phyloP scores from a whole-genome alignment of 192 early-diverging fungal genomes.

The Coemansia sp. region DNA sequence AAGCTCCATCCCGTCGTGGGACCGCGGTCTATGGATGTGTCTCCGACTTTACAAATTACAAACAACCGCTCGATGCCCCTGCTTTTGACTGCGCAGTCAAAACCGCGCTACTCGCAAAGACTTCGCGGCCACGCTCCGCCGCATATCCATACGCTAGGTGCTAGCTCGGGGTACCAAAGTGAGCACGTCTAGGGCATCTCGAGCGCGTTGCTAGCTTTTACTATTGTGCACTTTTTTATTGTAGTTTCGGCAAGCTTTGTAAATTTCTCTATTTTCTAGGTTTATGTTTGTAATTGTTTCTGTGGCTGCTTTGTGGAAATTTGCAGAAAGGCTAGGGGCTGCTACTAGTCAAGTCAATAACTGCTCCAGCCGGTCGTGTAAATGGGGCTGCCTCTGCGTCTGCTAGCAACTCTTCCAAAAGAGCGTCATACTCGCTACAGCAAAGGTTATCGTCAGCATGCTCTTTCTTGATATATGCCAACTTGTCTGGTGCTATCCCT shows the following conservation, averaged over 20 bases:
- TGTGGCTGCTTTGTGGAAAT: not conserved
- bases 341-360: not conserved
- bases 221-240: not conserved
- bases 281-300: not conserved
- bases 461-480: not conserved
- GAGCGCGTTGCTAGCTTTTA: not conserved
- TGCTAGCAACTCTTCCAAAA: slow-evolving; percentile 8
- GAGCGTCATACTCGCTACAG: slow-evolving; percentile 8
- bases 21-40: slow-evolving; percentile 34
- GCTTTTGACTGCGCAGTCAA: not conserved
- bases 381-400: not conserved
- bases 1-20: slow-evolving; percentile 37
- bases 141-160: not conserved
- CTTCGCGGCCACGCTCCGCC: slow-evolving; percentile 5
- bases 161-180: not conserved
- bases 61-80: not conserved
- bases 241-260: not conserved
- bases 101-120: not conserved
- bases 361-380: not conserved
- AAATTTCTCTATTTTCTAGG: not conserved
- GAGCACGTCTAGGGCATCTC: not conserved
- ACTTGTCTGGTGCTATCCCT: not conserved
- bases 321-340: not conserved
- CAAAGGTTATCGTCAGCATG: not conserved
- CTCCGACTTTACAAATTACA: slow-evolving; percentile 10